Evolutionary conservation across 371 early-diverging fungal genomes (phyloP).

Genomic region (Apophysomyces ossiformis): DNA sequence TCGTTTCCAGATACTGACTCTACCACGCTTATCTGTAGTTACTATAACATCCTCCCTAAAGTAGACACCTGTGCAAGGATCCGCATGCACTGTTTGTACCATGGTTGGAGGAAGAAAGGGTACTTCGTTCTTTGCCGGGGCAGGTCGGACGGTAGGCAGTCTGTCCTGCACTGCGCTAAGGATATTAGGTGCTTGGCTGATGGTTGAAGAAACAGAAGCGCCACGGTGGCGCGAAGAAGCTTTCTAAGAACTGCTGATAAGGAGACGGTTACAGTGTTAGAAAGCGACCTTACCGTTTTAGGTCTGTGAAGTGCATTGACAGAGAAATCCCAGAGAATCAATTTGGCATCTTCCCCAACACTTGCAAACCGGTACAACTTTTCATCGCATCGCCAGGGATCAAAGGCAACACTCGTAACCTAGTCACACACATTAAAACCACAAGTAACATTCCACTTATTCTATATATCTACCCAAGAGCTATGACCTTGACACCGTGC

Average conservation of each 20-base stretch:
- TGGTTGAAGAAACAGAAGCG: conserved; percentile 46
- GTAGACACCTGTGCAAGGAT: conserved; percentile 73
- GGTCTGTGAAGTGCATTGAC: conserved; percentile 78
- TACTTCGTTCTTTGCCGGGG: conserved; percentile 69
- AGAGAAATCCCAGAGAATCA: conserved; percentile 96
- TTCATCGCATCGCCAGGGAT: conserved; percentile 86
- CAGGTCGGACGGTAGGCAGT: conserved; percentile 57
- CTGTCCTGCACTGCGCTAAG: conserved; percentile 26
- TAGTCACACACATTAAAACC: conserved; percentile 11
- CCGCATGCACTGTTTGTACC: conserved; percentile 74
- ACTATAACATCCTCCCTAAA: conserved; percentile 86
- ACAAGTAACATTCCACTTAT: too few species aligned
- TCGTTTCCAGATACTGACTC: conserved; percentile 81
- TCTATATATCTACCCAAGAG: conserved; percentile 75
- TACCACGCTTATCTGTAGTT: conserved; percentile 83
- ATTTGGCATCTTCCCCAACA: conserved; percentile 89
- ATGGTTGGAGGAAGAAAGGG: conserved; percentile 82
- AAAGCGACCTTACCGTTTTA: conserved; percentile 56
- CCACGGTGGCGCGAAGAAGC: conserved; percentile 37
- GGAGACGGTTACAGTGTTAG: not conserved
- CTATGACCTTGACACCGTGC: conserved; percentile 94
- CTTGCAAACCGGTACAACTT: conserved; percentile 87
- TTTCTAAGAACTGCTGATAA: conserved; percentile 18
- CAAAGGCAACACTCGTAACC: conserved; percentile 89
- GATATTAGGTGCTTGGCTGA: conserved; percentile 32